Evolutionary conservation across 345 rosid genomes (phyloP).

Genomic region (Noccaea bulbosa): DNA sequence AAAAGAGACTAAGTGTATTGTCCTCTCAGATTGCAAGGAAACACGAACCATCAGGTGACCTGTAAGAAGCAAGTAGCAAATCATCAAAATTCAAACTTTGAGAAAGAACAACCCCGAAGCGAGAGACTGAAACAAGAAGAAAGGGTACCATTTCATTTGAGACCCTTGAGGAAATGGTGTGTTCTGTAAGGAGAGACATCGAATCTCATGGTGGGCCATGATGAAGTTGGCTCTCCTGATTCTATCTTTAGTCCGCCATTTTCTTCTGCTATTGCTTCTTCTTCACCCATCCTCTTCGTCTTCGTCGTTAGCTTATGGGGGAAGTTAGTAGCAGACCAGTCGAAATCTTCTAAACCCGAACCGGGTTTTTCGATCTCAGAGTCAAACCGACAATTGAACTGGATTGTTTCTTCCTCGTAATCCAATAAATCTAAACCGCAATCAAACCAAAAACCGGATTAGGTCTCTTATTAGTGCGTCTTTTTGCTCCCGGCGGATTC

Average conservation of each 20-base stretch:
- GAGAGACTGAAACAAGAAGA: background rate
- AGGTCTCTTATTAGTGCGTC: conserved; percentile 20
- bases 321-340: background rate
- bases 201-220: conserved; percentile 65
- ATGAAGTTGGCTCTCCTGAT: conserved; percentile 38
- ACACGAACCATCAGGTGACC: conserved; percentile 98
- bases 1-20: conserved; percentile 69
- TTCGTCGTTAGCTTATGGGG: background rate
- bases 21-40: conserved; percentile 82
- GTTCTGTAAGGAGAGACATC: conserved; percentile 68
- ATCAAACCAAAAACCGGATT: conserved; percentile 26
- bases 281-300: conserved; percentile 36
- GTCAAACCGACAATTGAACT: background rate
- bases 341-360: conserved; percentile 4
- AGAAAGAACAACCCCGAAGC: background rate
- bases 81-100: background rate
- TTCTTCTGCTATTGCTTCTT: conserved; percentile 31
- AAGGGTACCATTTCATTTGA: conserved; percentile 78
- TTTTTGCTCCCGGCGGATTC: conserved; percentile 32
- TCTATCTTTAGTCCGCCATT: conserved; percentile 43
- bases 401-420: background rate
- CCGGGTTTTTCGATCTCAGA: conserved; percentile 14
- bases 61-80: conserved; percentile 37
- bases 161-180: conserved; percentile 82
- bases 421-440: conserved; percentile 16